Evolutionary conservation across 352 stramenopile species (phyloP), one percentile per base, ranked within the genome.

Genomic region (Globisporangium splendens): DNA sequence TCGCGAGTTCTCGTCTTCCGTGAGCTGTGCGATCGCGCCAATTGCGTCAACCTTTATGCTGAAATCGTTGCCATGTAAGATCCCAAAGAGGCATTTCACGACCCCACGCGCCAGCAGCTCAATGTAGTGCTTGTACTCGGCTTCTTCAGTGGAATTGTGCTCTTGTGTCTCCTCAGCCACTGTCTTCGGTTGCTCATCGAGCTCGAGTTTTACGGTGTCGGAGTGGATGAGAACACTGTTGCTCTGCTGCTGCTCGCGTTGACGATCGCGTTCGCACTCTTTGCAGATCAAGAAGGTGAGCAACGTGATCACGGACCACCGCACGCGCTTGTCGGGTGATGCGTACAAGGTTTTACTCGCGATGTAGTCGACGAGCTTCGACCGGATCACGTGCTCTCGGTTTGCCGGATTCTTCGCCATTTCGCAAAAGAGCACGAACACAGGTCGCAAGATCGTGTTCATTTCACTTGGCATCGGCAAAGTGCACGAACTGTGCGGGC

Each of bases 51-150:
- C 75, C 56, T 88, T 88, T 70, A 86, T 88, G 42, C 68, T 71
- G 22, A 87, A 86, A 50, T 89, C 79, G 50, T 87, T 83, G n/a
- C 77, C 81, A 15, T 59, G 51, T 7, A 91, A 63, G 46, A 89
- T 86, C 3, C 77, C 79, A 63, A 89, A 89, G 47, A 89, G 67
- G 17, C 78, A 89, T 46, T 88, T 83, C 49, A 90, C 79, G 28
- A 89, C 70, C 11, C 82, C 82, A n/a, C 80, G 72, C 0, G 82
- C 79, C 6, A 90, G 61, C 1, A 92, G 62, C 35, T 92, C 79
- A 43, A 90, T 83, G 59, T 90, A 88, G 54, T 86, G 77, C 59
- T 82, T 77, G 51, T 86, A 86, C 43, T 89, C 72, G 35, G 66
- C 54, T 50, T 82, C 74, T 0, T 54, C 54, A 8, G 38, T 24